Evolutionary conservation across 768 basidiomycete species (phyloP).

Genomic region (Rickenella mellea): DNA sequence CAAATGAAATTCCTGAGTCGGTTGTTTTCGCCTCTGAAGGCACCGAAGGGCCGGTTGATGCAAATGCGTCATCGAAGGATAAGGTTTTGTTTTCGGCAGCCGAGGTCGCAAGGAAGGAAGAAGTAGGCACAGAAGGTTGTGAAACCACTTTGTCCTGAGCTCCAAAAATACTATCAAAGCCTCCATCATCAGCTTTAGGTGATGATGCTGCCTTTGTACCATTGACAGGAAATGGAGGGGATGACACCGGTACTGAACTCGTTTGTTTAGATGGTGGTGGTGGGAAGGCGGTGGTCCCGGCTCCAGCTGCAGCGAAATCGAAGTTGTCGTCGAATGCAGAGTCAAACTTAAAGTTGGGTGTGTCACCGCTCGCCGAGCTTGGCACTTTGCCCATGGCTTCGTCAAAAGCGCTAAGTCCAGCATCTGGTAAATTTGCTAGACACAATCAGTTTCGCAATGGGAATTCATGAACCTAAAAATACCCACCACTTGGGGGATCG

Average conservation of each 20-base stretch:
- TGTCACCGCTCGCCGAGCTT: conserved; percentile 19
- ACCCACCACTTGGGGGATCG: conserved; percentile 22
- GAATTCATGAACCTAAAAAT: neutral
- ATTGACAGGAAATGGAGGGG: neutral
- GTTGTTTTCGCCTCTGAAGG: conserved; percentile 14
- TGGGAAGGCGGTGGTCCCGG: conserved; percentile 20
- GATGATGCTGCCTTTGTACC: neutral
- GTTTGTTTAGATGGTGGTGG: conserved; percentile 12
- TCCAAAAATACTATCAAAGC: conserved; percentile 9
- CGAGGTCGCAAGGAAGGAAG: too few species aligned
- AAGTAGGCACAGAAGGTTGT: too few species aligned
- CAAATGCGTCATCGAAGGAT: conserved; percentile 42
- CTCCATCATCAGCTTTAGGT: conserved; percentile 4
- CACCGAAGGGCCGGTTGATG: conserved; percentile 15
- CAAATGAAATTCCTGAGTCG: conserved; percentile 29
- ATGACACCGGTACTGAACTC: neutral
- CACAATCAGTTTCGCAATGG: neutral
- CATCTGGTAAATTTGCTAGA: conserved; percentile 9
- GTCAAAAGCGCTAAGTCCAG: conserved; percentile 54
- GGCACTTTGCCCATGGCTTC: conserved; percentile 59
- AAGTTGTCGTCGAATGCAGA: conserved; percentile 57
- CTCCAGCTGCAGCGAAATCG: conserved; percentile 41
- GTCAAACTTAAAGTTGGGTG: conserved; percentile 50
- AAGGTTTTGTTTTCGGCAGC: conserved; percentile 14
- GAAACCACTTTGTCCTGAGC: conserved; percentile 9